Percentiles rank a stretch among this genome's conserved stretches.
Evolutionary conservation across 345 rosid genomes (phyloP).

Genomic region (Arabidopsis suecica): DNA sequence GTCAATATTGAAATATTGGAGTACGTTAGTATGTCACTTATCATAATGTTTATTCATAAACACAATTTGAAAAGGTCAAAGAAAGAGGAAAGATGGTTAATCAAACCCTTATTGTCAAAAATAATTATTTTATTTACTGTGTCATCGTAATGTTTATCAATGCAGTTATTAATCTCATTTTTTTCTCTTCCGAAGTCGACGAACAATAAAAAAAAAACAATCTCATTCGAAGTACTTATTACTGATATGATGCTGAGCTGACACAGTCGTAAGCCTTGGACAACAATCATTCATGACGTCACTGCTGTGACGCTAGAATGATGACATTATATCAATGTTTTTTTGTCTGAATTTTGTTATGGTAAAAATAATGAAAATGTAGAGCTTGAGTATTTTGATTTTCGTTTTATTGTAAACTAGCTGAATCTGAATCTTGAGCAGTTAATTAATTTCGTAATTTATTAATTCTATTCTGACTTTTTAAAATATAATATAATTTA

Average conservation of each 20-base stretch:
- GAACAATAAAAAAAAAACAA: no score
- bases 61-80: not conserved
- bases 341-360: no score
- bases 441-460: no score
- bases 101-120: not conserved
- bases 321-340: not conserved
- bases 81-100: not conserved
- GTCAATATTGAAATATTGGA: not conserved
- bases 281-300: conserved; percentile 24
- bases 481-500: no score
- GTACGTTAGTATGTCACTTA: conserved; percentile 8
- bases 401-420: not conserved
- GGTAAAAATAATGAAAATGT: not conserved
- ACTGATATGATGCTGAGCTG: not conserved
- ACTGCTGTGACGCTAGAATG: not conserved
- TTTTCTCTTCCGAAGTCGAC: no score
- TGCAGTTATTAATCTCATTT: no score
- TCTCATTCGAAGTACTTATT: not conserved
- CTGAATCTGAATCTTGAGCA: not conserved
- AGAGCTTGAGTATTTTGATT: not conserved
- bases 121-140: no score
- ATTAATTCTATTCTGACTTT: no score
- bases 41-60: not conserved
- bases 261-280: not conserved
- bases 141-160: no score